phyloP scores from a whole-genome alignment of 805 yeast genomes.

The Ogataea siamensis region DNA sequence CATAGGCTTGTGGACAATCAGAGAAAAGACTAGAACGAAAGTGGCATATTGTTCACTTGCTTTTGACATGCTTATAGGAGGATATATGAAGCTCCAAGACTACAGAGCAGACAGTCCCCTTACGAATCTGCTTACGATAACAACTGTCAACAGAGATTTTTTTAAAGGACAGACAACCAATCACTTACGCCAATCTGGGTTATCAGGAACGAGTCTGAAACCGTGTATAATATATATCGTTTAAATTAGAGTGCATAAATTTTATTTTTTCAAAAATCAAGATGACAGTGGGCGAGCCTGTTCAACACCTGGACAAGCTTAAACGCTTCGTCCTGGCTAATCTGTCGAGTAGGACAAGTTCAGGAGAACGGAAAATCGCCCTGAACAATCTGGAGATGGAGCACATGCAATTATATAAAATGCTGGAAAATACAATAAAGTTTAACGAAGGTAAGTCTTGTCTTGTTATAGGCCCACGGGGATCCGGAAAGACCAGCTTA shows the following conservation, averaged over 20 bases:
- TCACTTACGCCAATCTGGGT: too few species aligned
- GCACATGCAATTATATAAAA: constrained; percentile 49
- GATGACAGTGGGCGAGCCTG: constrained; percentile 10
- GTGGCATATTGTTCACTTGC: too few species aligned
- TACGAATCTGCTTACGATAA: neutral
- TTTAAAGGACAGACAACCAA: too few species aligned
- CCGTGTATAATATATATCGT: neutral
- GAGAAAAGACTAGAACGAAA: too few species aligned
- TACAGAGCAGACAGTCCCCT: too few species aligned
- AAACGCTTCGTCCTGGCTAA: constrained; percentile 14
- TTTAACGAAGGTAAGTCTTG: constrained; percentile 80
- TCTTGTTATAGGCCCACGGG: constrained; percentile 75
- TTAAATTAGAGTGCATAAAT: neutral
- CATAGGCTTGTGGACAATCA: too few species aligned
- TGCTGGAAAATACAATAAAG: constrained; percentile 62
- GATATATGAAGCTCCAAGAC: too few species aligned
- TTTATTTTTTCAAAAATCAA: neutral
- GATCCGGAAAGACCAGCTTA: constrained; percentile 69
- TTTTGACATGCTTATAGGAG: too few species aligned
- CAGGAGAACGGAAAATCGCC: constrained; percentile 12
- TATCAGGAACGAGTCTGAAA: neutral
- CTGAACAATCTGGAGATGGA: constrained; percentile 40
- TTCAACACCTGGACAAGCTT: neutral
- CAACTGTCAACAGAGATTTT: too few species aligned
- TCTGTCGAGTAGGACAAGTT: constrained; percentile 22